Conservation (phyloP, 2,329 filamentous ascomycete species). For the Neospermospora avenae region DNA sequence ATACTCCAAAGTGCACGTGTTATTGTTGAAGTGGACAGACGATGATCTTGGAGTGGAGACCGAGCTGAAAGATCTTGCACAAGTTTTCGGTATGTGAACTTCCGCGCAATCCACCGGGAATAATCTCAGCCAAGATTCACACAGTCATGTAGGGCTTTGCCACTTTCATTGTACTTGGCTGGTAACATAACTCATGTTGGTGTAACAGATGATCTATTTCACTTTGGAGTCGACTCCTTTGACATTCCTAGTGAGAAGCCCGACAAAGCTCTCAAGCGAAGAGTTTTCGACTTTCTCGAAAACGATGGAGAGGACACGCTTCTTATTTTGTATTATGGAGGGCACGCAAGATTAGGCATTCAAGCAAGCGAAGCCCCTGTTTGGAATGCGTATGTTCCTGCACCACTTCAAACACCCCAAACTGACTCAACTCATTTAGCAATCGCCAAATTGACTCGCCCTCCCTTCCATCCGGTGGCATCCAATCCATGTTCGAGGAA, state of each 20-base stretch:
- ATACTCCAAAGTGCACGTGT: conserved; percentile 6
- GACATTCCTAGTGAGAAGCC: conserved; percentile 11
- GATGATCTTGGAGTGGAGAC: conserved; percentile 14
- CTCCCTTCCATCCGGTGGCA: conserved; percentile 8
- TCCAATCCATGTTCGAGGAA: conserved; percentile 16
- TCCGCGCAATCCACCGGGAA: too few species aligned
- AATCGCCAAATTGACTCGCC: conserved; percentile 2
- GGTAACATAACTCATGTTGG: too few species aligned
- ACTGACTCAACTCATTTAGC: neutral
- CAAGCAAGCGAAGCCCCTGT: conserved; percentile 6
- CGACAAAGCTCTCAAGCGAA: conserved; percentile 5
- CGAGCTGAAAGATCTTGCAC: conserved; percentile 5
- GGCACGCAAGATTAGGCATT: conserved; percentile 9
- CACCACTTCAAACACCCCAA: neutral
- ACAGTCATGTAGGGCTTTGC: too few species aligned
- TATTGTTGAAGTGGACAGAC: conserved; percentile 15
- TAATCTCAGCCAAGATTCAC: too few species aligned
- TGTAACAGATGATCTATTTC: neutral
- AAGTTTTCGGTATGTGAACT: conserved; percentile 4
- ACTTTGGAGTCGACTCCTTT: conserved; percentile 9
- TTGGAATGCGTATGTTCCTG: conserved; percentile 13
- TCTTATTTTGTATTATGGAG: conserved; percentile 18
- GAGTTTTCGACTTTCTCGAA: conserved; percentile 10
- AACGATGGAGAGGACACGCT: conserved; percentile 12
- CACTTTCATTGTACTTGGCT: too few species aligned